Base-by-base conservation (phyloP, 169 alveolate genomes). In the Eimeria brunetti region DNA sequence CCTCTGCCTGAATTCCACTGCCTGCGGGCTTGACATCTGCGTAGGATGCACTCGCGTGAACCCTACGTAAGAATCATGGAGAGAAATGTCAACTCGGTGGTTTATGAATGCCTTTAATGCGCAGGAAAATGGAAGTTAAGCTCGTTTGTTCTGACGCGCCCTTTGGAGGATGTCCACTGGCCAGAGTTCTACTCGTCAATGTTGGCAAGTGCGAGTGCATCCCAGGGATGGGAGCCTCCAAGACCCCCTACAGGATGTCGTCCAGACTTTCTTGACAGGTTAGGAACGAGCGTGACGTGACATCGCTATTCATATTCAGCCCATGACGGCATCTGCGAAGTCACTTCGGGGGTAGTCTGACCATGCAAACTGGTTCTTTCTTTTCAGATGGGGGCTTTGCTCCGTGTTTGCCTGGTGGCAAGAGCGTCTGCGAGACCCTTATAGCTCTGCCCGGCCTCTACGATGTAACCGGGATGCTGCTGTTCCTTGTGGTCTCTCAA, bases 161-260 rank as follows among this genome's bases (percentile, higher is more conserved):
- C 90, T 30, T 83, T 83, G 58, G 90, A 83, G 73, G 73, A 83
- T 33, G 90, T 83, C 30, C 67, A 30, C 27, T 83, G 90, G 90
- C 90, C 90, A 58, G 49, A 22, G 30, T 83, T 83, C 53, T 83
- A 83, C 75, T 49, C 90, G 58, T 51, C 12, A 83, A n/a, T 83
- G 60, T 56, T 83, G 2, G 2, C 90, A n/a, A 83, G 75, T 58
- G 90, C 90, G 36, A 83, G 90, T 75, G 90, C 73, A 56, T 41
- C 75, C 36, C 90, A 83, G 90, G 90, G 90, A 30, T 83, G 90
- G 90, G 90, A 83, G 22, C 90, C 90, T 33, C 90, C 90, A 56
- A 83, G 90, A 33, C 90, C 90, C 64, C 2, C 69, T n/a, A 11
- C 90, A 83, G 90, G 73, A 49, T 49, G 56, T 56, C 90, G 76